phyloP scores from a whole-genome alignment of 179 eudicot genomes.

The Nepenthes alata region DNA sequence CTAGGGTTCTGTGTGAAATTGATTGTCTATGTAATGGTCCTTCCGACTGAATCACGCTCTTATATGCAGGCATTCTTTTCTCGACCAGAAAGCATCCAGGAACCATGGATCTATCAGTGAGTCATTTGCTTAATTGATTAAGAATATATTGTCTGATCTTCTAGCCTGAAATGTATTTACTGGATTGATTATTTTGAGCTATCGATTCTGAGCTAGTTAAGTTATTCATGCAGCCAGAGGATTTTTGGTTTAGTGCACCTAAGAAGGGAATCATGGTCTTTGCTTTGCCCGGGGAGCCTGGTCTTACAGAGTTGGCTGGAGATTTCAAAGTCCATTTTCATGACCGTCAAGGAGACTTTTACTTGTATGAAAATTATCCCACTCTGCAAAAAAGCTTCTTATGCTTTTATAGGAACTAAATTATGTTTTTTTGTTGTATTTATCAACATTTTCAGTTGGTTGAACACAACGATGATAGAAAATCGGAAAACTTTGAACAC shows the following conservation, averaged over 20 bases:
- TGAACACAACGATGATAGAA: conserved; percentile 80
- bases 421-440: conserved; percentile 1
- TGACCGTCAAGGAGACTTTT: conserved; percentile 95
- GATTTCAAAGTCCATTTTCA: conserved; percentile 90
- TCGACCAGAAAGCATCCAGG: conserved; percentile 83
- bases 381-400: conserved; percentile 1
- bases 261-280: conserved; percentile 93
- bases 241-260: conserved; percentile 91
- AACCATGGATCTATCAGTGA: conserved; percentile 81
- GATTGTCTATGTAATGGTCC: not conserved
- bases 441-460: conserved; percentile 45
- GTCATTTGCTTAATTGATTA: conserved; percentile 10
- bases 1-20: not conserved
- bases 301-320: conserved; percentile 73
- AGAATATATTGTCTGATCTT: not conserved
- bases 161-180: not conserved
- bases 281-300: conserved; percentile 98
- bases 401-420: conserved; percentile 8
- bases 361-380: conserved; percentile 48
- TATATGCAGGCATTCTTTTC: conserved; percentile 57
- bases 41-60: not conserved
- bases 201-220: conserved; percentile 3
- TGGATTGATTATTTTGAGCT: not conserved
- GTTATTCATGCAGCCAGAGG: conserved; percentile 62
- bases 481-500: conserved; percentile 54